phyloP scores from a whole-genome alignment of 257 asterid species.

The Avicennia marina region DNA sequence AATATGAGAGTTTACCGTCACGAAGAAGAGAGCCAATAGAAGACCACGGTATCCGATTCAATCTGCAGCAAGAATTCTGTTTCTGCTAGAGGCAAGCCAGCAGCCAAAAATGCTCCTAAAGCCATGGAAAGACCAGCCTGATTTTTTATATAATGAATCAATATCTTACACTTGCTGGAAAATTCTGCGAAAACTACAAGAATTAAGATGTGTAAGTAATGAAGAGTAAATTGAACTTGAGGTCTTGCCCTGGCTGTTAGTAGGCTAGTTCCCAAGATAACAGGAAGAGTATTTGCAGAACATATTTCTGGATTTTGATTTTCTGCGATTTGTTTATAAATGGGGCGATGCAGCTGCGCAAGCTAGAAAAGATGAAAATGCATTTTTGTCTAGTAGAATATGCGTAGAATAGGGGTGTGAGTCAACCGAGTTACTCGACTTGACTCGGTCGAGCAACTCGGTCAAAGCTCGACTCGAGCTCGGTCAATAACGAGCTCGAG shows the following conservation, averaged over 20 bases:
- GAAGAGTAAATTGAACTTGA: conserved; percentile 14
- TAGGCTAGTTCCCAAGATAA: conserved; percentile 94
- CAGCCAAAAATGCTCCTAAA: conserved; percentile 99
- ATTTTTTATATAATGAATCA: conserved; percentile 3
- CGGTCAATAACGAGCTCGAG: no score
- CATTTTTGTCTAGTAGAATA: no score
- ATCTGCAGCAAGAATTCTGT: conserved; percentile 98
- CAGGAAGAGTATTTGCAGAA: conserved; percentile 96
- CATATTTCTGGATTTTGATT: conserved; percentile 97
- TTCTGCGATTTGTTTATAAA: conserved; percentile 95
- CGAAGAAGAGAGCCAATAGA: conserved; percentile 95
- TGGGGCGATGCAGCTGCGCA: conserved; percentile 89
- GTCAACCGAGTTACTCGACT: no score
- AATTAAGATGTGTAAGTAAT: background rate
- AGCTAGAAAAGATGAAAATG: background rate
- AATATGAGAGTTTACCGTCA: conserved; percentile 67
- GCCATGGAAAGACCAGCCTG: conserved; percentile 99
- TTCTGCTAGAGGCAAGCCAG: conserved; percentile 99
- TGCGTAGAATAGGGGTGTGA: no score
- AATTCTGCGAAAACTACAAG: background rate
- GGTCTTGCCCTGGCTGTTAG: conserved; percentile 96
- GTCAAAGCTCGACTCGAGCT: no score
- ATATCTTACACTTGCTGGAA: background rate
- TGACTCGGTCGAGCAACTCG: no score
- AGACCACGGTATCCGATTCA: conserved; percentile 99